Evolutionary conservation across 2,329 filamentous ascomycete genomes (phyloP), one percentile per base, ranked within the genome.

Genomic region (Didymella pomorum): DNA sequence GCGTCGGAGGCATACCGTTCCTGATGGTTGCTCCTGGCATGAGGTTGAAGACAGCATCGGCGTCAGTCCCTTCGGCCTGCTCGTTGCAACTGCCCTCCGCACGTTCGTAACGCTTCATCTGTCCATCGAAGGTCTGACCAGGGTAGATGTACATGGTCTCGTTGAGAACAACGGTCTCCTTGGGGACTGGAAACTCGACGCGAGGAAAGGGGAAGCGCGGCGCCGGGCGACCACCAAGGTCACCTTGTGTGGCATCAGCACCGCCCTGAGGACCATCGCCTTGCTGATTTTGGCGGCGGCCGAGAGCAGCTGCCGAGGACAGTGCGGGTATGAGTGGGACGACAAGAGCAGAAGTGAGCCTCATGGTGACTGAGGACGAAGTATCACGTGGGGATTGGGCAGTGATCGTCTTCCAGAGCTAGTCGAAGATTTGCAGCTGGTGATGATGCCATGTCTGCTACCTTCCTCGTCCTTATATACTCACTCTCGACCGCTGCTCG

Each of bases 21-120:
- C 53, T 58, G 41, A 70, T 70, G 0, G 67, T 70, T 9, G 66
- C 52, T 6, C 66, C 67, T 28, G 64, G 56, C 29, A 70, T 43
- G 6, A 70, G 55, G 46, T 70, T 70, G 52, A 70, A 70, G 1
- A 70, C 67, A 47, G 67, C 59, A 55, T 70, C 67, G 6, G 67
- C 67, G 25, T 70, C 67, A 11, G 64, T 70, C 29, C 66, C 67
- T 35, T 70, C 67, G 3, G 67, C 67, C 47, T 70, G 67, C 29
- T 70, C 67, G 37, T 66, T 68, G 45, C 67, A 70, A 41, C 62
- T 66, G 16, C 67, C 67, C 35, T 70, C 66, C 9, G 45, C 56
- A 31, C 66, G 66, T 59, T 70, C 67, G 25, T 70, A 70, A 31
- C 67, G 66, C 61, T 68, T 70, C 67, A 70, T 70, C 44, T 68